Evolutionary conservation across 129 eudicot genomes (phyloP).

Genomic region (Gnaphalium uliginosum): DNA sequence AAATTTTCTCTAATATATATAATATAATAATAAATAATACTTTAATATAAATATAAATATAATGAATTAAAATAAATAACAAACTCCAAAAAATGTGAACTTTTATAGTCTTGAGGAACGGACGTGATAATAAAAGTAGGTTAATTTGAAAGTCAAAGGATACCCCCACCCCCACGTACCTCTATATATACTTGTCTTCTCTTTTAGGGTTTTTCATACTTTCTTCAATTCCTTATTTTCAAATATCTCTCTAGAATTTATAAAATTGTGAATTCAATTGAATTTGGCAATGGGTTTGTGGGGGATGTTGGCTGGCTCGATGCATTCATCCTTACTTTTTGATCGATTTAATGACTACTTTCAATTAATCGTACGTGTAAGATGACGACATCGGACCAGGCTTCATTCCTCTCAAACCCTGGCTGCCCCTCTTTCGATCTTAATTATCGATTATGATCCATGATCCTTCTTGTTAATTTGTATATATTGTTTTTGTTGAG

Average conservation of each 20-base stretch:
- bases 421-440: background rate
- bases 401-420: constrained; percentile 98
- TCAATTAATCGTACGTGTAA: background rate
- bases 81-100: background rate
- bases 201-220: constrained; percentile 34
- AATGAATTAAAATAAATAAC: background rate
- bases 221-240: background rate
- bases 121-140: background rate
- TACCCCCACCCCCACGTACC: background rate
- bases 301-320: constrained; percentile 75
- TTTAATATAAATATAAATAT: too few species aligned
- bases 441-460: background rate
- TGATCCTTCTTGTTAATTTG: too few species aligned
- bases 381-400: constrained; percentile 95
- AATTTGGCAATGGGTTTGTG: constrained; percentile 44
- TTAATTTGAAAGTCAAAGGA: constrained; percentile 27
- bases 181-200: constrained; percentile 21
- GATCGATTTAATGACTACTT: constrained; percentile 8
- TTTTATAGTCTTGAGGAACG: too few species aligned
- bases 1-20: too few species aligned
- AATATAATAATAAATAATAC: too few species aligned
- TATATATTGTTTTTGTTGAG: background rate
- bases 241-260: background rate
- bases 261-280: background rate
- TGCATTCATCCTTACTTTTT: constrained; percentile 43